Percentiles rank a stretch among this genome's conserved stretches.
These are phyloP conservation scores for Moesziomyces sp. DNA, from an alignment of 1,284 basidiomycete genomes.

Conservation along the genomic window DNA sequence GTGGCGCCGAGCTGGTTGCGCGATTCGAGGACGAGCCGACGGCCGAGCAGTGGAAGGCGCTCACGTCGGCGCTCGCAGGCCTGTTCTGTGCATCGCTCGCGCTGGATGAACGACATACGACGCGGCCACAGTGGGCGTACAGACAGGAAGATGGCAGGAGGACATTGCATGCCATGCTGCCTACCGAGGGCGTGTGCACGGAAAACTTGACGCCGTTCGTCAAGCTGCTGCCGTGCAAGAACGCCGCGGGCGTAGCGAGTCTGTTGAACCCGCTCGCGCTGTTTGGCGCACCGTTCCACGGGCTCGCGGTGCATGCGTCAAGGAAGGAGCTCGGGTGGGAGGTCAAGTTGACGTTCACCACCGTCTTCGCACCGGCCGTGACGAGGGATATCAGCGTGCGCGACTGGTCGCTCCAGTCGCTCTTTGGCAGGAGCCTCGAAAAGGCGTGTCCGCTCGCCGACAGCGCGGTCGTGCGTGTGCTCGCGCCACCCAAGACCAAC, in stretches of 20 bases:
- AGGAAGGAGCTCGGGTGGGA: constrained; percentile 71
- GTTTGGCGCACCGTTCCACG: constrained; percentile 88
- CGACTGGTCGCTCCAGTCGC: constrained; percentile 49
- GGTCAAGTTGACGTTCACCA: constrained; percentile 81
- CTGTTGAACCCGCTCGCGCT: constrained; percentile 86
- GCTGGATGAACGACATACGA: constrained; percentile 52
- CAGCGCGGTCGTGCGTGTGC: constrained; percentile 32
- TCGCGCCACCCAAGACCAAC: constrained; percentile 24
- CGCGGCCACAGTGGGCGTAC: constrained; percentile 35
- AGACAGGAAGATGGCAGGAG: constrained; percentile 2
- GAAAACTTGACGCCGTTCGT: constrained; percentile 97
- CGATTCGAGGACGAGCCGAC: constrained; percentile 68
- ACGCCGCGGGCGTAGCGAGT: constrained; percentile 82
- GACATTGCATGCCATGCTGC: constrained; percentile 45
- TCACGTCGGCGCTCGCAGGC: constrained; percentile 88
- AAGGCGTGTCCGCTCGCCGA: constrained; percentile 49
- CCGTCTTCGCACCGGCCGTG: constrained; percentile 77
- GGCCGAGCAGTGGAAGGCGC: constrained; percentile 75
- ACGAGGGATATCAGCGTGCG: constrained; percentile 29
- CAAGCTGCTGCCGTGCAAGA: constrained; percentile 91
- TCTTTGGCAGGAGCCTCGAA: constrained; percentile 42
- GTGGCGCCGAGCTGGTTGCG: constrained; percentile 88
- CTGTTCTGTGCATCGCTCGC: constrained; percentile 91
- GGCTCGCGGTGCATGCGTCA: constrained; percentile 77
- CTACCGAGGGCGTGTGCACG: constrained; percentile 74